Conservation (phyloP, 108 stramenopile genomes). For the Phaeodactylum tricornutum region DNA sequence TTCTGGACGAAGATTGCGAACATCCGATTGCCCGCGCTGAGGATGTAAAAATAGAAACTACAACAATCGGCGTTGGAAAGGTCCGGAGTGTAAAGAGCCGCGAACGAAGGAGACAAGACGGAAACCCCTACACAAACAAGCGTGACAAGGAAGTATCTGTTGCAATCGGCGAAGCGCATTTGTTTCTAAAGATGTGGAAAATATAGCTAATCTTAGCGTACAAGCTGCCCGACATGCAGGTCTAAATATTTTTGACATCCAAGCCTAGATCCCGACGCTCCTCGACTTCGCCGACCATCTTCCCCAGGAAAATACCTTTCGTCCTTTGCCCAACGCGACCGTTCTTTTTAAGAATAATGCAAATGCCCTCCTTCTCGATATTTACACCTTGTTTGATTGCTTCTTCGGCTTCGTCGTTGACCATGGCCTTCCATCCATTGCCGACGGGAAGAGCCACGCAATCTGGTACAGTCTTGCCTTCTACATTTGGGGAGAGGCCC, state of each 20-base stretch:
- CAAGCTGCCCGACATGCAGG: no score
- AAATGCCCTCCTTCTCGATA: slow-evolving; percentile 20
- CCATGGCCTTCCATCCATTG: slow-evolving; percentile 11
- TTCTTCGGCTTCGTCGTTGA: slow-evolving; percentile 17
- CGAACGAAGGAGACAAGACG: slow-evolving; percentile 3
- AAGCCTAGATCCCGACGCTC: slow-evolving; percentile 16
- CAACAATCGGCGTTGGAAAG: slow-evolving; percentile 54
- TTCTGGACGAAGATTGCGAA: slow-evolving; percentile 36
- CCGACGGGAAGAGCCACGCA: slow-evolving; percentile 18
- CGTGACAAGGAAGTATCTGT: no score
- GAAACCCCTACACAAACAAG: no score
- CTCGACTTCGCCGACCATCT: slow-evolving; percentile 26
- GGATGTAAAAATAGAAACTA: neutral
- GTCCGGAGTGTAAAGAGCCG: slow-evolving; percentile 29
- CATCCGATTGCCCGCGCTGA: neutral
- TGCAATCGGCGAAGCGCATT: slow-evolving; percentile 60
- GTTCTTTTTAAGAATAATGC: slow-evolving; percentile 28
- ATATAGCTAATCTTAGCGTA: slow-evolving; percentile 24
- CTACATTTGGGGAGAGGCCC: slow-evolving; percentile 5
- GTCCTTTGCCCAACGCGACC: slow-evolving; percentile 30
- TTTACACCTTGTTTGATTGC: slow-evolving; percentile 23
- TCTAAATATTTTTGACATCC: slow-evolving; percentile 33
- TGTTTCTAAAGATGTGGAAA: slow-evolving; percentile 81
- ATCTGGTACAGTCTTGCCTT: neutral
- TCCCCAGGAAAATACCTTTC: slow-evolving; percentile 12